Conservation (phyloP, 257 asterid species). For the Rehmannia glutinosa region DNA sequence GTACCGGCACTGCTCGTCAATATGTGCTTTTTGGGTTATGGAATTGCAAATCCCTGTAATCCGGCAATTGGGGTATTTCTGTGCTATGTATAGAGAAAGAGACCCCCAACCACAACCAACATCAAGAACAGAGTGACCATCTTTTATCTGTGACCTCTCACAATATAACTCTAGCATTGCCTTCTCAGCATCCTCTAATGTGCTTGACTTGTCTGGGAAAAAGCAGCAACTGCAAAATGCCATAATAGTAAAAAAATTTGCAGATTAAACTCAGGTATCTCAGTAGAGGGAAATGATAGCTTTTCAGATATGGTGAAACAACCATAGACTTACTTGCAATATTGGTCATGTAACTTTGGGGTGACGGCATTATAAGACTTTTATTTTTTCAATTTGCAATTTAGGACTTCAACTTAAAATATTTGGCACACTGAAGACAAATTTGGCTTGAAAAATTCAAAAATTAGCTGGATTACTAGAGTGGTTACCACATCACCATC, state of each 20-base stretch:
- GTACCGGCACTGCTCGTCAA: conserved; percentile 72
- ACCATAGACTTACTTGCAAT: too few species aligned
- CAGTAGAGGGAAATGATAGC: too few species aligned
- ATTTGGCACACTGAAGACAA: too few species aligned
- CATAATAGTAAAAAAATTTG: too few species aligned
- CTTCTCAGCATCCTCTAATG: conserved; percentile 86
- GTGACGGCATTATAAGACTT: too few species aligned
- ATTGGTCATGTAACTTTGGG: too few species aligned
- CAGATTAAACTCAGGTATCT: neutral
- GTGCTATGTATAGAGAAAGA: conserved; percentile 64
- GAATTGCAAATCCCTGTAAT: conserved; percentile 92
- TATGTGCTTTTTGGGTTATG: conserved; percentile 71
- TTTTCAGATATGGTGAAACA: neutral
- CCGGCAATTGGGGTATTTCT: conserved; percentile 63
- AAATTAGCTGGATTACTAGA: too few species aligned
- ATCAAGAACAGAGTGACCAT: conserved; percentile 89
- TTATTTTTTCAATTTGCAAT: too few species aligned
- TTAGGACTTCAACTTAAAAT: too few species aligned
- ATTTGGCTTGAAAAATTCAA: too few species aligned
- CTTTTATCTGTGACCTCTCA: conserved; percentile 73
- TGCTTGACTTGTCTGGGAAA: conserved; percentile 56
- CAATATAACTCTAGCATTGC: conserved; percentile 84
- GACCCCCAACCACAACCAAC: conserved; percentile 99
- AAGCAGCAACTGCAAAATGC: conserved; percentile 64
- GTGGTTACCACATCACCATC: too few species aligned